Evolutionary conservation across 2,329 filamentous ascomycete genomes (phyloP), one percentile per base, ranked within the genome.

Genomic region (Phyllosticta citrichinensis): DNA sequence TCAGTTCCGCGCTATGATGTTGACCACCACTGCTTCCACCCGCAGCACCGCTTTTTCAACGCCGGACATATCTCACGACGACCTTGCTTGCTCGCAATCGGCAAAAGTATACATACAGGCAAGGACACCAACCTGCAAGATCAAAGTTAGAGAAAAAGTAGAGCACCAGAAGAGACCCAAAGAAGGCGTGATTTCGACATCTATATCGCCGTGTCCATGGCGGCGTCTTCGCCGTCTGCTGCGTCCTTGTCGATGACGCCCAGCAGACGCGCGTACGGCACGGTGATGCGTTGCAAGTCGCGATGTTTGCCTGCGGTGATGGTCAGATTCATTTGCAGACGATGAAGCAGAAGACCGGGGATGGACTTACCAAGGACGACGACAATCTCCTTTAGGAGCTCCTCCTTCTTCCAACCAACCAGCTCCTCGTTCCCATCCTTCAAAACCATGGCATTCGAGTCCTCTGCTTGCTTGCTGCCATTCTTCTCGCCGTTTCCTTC

Each of bases 221-320:
- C 58, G 25, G 33, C 53, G 19, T 52, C 53, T 30, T 59, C 53
- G 24, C 19, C 52, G 5, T 24, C 52, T 11, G 59, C 30, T 17
- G 40, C 52, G 12, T 52, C 35, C 27, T 56, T 54, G 20, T 62
- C 61, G 35, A 58, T 57, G 14, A 74, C 67, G 33, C 68, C 70
- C 1, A 74, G 70, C 6, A 74, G 64, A n/a, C 89, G 85, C 12
- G 93, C 93, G 73, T 97, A 97, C 64, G 95, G 93, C 25, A 97
- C 89, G n/a, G 91, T 96, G 52, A 97, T 83, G 25, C 94, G 83
- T 74, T 99, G 94, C 30, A 99, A 80, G 71, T 97, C 95, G 61
- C 94, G 87, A 75, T 94, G 93, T 85, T 97, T 97, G 63, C 91
- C 91, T 96, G 67, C 8, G n/a, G 5, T 5, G 25, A 27, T 50